These are phyloP conservation scores for Spiraea crenata DNA, from an alignment of 331 rosid species.

Conservation along the genomic window DNA sequence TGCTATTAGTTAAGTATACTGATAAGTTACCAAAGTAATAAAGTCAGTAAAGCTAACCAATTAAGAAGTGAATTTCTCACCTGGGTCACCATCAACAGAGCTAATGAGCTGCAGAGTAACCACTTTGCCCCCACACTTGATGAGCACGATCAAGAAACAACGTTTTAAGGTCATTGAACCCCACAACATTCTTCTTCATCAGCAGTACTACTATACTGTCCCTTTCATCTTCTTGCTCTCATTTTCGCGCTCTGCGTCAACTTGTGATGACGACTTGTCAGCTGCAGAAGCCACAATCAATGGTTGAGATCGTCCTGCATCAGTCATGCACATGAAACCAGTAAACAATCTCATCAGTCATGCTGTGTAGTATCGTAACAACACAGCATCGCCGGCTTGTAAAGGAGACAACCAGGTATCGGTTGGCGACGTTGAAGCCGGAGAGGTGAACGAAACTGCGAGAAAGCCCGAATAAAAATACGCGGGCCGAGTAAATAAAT, in stretches of 20 bases:
- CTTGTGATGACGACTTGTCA: constrained; percentile 16
- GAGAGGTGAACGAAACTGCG: too few relatives aligned
- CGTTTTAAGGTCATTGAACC: constrained; percentile 24
- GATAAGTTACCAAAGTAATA: too few relatives aligned
- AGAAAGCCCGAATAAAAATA: too few relatives aligned
- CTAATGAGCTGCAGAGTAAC: constrained; percentile 34
- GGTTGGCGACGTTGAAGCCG: too few relatives aligned
- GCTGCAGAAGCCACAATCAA: constrained; percentile 13
- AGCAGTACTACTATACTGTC: constrained; percentile 27
- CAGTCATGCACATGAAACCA: neutral
- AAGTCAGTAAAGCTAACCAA: neutral
- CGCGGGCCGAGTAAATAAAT: too few relatives aligned
- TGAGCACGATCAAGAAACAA: constrained; percentile 24
- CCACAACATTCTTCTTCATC: constrained; percentile 41
- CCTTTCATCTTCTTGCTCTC: constrained; percentile 23
- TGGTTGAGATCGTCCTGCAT: neutral
- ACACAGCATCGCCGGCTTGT: too few relatives aligned
- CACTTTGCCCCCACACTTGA: constrained; percentile 25
- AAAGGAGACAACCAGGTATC: too few relatives aligned
- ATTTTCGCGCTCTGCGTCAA: neutral
- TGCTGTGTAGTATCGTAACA: too few relatives aligned
- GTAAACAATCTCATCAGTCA: too few relatives aligned
- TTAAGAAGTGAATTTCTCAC: neutral
- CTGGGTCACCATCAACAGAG: constrained; percentile 26
- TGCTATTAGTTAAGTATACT: too few relatives aligned